Conservation (phyloP, 225 moss, liverwort and hornwort genomes). For the Rhytidiadelphus loreus region DNA sequence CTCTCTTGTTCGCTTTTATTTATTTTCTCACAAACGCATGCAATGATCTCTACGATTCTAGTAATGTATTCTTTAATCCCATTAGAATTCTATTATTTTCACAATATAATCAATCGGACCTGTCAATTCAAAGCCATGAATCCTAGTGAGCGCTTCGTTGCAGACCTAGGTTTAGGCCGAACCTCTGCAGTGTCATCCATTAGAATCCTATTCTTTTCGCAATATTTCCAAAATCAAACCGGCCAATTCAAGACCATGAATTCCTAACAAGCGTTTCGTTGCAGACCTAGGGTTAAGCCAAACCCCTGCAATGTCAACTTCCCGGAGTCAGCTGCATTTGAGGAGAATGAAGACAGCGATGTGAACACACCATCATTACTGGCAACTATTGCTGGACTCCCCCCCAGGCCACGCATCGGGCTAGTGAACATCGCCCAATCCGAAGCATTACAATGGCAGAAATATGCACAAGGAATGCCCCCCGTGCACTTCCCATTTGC, state of each 20-base stretch:
- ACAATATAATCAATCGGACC: not conserved
- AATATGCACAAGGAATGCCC: constrained; percentile 10
- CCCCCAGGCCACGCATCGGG: constrained; percentile 37
- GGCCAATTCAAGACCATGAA: not conserved
- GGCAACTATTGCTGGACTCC: not conserved
- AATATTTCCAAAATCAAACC: not conserved
- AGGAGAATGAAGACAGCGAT: not conserved
- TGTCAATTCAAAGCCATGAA: not conserved
- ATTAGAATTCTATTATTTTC: no score
- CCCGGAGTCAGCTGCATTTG: not conserved
- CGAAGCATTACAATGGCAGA: constrained; percentile 20
- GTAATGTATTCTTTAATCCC: not conserved
- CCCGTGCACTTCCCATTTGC: constrained; percentile 23
- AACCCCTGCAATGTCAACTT: constrained; percentile 1
- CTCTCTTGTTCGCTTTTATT: not conserved
- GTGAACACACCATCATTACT: not conserved
- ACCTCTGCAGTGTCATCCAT: not conserved
- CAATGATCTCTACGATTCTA: not conserved
- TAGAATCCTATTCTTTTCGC: not conserved
- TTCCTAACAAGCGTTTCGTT: not conserved
- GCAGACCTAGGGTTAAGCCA: constrained; percentile 7
- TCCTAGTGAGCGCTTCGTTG: not conserved
- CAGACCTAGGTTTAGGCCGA: not conserved
- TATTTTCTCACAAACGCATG: not conserved
- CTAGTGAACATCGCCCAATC: constrained; percentile 43